Conservation (phyloP, 1,284 basidiomycete species). For the Naganishia sp. region DNA sequence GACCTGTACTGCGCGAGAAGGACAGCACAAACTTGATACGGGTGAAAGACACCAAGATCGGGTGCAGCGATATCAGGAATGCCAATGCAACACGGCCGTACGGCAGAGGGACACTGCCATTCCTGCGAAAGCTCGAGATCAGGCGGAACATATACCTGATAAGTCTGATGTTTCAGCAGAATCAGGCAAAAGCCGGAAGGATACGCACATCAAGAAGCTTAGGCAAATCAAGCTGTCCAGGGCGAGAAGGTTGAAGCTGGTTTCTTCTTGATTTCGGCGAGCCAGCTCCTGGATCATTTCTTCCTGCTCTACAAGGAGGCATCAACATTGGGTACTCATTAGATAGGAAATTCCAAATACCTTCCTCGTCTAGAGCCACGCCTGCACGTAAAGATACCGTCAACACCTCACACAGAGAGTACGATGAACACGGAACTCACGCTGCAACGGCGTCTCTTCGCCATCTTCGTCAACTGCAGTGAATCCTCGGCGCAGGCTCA, state of each 20-base stretch:
- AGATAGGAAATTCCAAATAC: neutral
- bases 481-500: slow-evolving; percentile 15
- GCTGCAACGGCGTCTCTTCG: slow-evolving; percentile 6
- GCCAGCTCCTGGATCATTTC: slow-evolving; percentile 9
- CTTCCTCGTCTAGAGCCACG: slow-evolving; percentile 20
- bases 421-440: neutral
- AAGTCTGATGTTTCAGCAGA: too few relatives aligned
- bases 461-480: slow-evolving; percentile 11
- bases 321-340: neutral
- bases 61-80: slow-evolving; percentile 13
- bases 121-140: neutral
- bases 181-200: neutral
- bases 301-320: slow-evolving; percentile 9
- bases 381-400: slow-evolving; percentile 1
- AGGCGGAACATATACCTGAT: slow-evolving; percentile 21
- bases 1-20: neutral
- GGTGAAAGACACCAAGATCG: slow-evolving; percentile 4
- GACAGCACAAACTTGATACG: slow-evolving; percentile 4
- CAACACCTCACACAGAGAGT: neutral
- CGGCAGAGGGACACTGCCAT: neutral
- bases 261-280: slow-evolving; percentile 24
- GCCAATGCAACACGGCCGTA: slow-evolving; percentile 9
- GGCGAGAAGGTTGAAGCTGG: slow-evolving; percentile 13
- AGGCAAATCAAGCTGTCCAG: slow-evolving; percentile 17
- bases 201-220: slow-evolving; percentile 10